Conservation (phyloP, 2,329 filamentous ascomycete species). For the Nemania serpens region DNA sequence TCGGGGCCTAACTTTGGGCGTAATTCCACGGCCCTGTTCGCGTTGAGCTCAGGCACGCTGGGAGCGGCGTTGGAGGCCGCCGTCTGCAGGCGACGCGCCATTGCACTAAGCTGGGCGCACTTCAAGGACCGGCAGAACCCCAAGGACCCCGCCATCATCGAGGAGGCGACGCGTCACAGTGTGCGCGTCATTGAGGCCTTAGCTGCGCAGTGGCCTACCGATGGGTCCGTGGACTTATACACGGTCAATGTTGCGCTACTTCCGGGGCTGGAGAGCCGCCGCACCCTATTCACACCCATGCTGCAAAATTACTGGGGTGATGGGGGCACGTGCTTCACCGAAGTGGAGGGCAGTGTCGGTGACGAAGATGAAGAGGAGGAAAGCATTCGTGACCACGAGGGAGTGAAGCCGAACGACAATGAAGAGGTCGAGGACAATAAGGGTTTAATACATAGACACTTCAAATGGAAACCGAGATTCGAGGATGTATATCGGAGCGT, state of each 20-base stretch:
- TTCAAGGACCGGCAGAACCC: conserved; percentile 75
- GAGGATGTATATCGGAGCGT: conserved; percentile 86
- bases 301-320: conserved; percentile 90
- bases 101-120: conserved; percentile 91
- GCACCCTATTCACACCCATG: conserved; percentile 82
- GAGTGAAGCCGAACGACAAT: conserved; percentile 33
- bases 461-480: conserved; percentile 92
- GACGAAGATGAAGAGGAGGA: conserved; percentile 74
- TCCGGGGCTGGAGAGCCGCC: conserved; percentile 70
- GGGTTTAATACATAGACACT: conserved; percentile 78
- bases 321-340: conserved; percentile 84
- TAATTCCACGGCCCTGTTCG: conserved; percentile 81
- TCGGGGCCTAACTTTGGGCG: conserved; percentile 83
- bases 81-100: conserved; percentile 68
- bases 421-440: conserved; percentile 42
- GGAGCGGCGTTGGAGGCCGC: conserved; percentile 79
- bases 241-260: conserved; percentile 88
- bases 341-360: conserved; percentile 68
- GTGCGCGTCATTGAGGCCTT: conserved; percentile 81
- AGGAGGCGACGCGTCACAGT: conserved; percentile 73
- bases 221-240: conserved; percentile 77
- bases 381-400: conserved; percentile 64
- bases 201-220: conserved; percentile 71
- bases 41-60: conserved; percentile 76
- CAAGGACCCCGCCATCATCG: conserved; percentile 82